Evolutionary conservation across 352 stramenopile species (phyloP).

Genomic region (Phytophthora nicotianae): DNA sequence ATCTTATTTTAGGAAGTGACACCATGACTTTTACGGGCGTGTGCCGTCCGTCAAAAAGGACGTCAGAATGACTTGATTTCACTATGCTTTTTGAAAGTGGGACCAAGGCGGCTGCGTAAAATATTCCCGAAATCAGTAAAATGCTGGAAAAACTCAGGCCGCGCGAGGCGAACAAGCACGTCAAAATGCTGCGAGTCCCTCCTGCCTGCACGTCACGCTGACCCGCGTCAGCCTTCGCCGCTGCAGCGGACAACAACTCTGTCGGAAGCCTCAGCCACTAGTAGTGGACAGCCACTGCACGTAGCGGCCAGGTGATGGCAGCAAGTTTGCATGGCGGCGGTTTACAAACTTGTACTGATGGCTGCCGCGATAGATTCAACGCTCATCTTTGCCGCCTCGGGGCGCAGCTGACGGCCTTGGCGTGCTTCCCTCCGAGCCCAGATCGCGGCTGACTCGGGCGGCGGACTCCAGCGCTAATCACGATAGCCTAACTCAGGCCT

Average conservation of each 20-base stretch:
- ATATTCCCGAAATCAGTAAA: slow-evolving; percentile 33
- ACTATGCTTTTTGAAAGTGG: slow-evolving; percentile 31
- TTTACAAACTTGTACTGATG: no score
- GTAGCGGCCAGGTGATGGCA: not conserved
- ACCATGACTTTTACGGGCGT: slow-evolving; percentile 7
- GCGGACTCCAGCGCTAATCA: not conserved
- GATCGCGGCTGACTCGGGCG: slow-evolving; percentile 1
- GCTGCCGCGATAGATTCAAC: slow-evolving; percentile 14
- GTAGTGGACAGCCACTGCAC: no score
- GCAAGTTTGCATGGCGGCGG: not conserved
- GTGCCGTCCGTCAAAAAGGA: slow-evolving; percentile 25
- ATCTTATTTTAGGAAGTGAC: not conserved
- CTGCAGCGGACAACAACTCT: no score
- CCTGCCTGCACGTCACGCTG: no score
- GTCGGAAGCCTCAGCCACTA: no score
- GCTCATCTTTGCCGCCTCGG: slow-evolving; percentile 26
- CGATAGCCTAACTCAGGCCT: slow-evolving; percentile 36
- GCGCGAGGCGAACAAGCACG: no score
- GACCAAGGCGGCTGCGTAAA: slow-evolving; percentile 22
- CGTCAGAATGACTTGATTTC: slow-evolving; percentile 9
- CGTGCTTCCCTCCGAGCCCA: slow-evolving; percentile 17
- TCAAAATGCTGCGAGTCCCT: no score
- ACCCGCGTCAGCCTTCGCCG: no score
- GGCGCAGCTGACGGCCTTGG: slow-evolving; percentile 24
- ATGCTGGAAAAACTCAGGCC: slow-evolving; percentile 18